Conservation (phyloP, 352 stramenopile genomes). For the Phytophthora palmivora region DNA sequence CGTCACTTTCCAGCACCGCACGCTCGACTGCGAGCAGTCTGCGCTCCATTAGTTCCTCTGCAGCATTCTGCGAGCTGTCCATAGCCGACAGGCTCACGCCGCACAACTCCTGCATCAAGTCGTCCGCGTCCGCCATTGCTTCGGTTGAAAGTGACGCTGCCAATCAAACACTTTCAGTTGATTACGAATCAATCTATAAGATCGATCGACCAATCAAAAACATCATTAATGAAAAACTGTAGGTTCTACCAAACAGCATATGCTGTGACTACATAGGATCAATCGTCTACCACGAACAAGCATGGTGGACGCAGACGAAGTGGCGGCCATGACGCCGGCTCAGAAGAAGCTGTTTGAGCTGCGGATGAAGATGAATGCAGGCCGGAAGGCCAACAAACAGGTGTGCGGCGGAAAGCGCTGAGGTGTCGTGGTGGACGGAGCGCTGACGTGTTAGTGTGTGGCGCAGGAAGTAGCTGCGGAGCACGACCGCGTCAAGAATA, state of each 20-base stretch:
- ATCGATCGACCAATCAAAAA: too few species aligned
- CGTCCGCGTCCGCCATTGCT: constrained; percentile 60
- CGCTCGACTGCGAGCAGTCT: constrained; percentile 54
- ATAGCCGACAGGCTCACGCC: constrained; percentile 57
- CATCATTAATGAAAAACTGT: background rate
- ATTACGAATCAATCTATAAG: too few species aligned
- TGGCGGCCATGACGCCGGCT: constrained; percentile 74
- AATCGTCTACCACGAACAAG: too few species aligned
- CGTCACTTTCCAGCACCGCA: constrained; percentile 64
- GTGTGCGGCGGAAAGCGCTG: constrained; percentile 17
- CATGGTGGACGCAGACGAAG: constrained; percentile 43
- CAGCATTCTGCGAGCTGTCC: constrained; percentile 42
- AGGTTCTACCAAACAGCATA: too few species aligned
- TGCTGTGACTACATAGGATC: too few species aligned
- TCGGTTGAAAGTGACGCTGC: constrained; percentile 18
- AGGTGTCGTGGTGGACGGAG: background rate
- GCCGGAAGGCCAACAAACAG: constrained; percentile 83
- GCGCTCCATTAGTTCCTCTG: constrained; percentile 47
- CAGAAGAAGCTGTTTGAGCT: constrained; percentile 88
- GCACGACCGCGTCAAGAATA: constrained; percentile 73
- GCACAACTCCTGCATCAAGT: constrained; percentile 69
- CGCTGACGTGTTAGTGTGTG: background rate
- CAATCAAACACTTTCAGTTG: too few species aligned
- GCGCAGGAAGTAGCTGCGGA: constrained; percentile 71
- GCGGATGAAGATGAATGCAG: constrained; percentile 87